phyloP scores from a whole-genome alignment of 2,329 filamentous ascomycete genomes.

The Talaromyces rugulosus region DNA sequence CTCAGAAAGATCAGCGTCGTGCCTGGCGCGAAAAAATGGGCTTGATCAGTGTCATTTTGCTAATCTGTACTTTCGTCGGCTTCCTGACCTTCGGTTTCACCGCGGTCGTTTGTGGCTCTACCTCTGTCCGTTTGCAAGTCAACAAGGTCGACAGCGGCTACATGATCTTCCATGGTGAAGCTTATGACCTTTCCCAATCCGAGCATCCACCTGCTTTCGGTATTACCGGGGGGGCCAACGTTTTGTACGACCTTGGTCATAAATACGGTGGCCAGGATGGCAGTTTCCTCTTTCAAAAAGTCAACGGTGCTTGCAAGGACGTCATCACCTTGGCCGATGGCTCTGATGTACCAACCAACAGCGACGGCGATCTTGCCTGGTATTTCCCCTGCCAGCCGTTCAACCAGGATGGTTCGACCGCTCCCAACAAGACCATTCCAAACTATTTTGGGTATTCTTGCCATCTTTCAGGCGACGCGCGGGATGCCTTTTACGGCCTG shows the following conservation, averaged over 20 bases:
- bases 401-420: slow-evolving; percentile 85
- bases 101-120: slow-evolving; percentile 72
- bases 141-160: slow-evolving; percentile 78
- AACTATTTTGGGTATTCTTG: slow-evolving; percentile 85
- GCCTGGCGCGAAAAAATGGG: slow-evolving; percentile 99
- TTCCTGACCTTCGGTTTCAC: slow-evolving; percentile 98
- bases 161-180: slow-evolving; percentile 94
- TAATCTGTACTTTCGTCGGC: slow-evolving; percentile 84
- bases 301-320: slow-evolving; percentile 93
- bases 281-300: slow-evolving; percentile 96
- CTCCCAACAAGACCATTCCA: slow-evolving; percentile 67
- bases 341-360: slow-evolving; percentile 77
- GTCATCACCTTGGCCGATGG: slow-evolving; percentile 68
- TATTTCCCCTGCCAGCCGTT: slow-evolving; percentile 92
- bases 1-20: slow-evolving; percentile 76
- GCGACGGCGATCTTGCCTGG: slow-evolving; percentile 75
- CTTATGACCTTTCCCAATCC: slow-evolving; percentile 76
- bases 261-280: slow-evolving; percentile 86
- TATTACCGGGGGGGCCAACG: slow-evolving; percentile 69
- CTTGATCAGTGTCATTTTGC: slow-evolving; percentile 84
- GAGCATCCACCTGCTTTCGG: slow-evolving; percentile 76
- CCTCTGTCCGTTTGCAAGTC: slow-evolving; percentile 68
- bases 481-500: slow-evolving; percentile 73
- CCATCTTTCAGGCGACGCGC: slow-evolving; percentile 68
- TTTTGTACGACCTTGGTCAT: slow-evolving; percentile 79